Conservation (phyloP, 352 stramenopile genomes). For the Pythium scleroteichum region DNA sequence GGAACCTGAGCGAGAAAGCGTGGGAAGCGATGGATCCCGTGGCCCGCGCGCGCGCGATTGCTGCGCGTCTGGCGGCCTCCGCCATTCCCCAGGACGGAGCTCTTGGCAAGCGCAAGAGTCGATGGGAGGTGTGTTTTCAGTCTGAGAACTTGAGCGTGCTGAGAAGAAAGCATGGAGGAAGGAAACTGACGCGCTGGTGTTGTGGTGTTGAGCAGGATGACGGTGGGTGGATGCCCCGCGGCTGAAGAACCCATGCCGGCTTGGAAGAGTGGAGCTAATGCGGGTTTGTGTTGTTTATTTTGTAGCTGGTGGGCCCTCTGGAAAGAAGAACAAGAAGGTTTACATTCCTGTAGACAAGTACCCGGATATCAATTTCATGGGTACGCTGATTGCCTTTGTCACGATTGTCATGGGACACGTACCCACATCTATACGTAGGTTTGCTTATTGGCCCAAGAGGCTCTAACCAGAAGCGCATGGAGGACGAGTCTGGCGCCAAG, state of each 20-base stretch:
- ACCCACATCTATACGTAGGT: constrained; percentile 23
- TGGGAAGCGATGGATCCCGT: constrained; percentile 60
- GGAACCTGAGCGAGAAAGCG: constrained; percentile 27
- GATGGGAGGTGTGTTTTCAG: constrained; percentile 68
- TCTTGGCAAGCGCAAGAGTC: constrained; percentile 83
- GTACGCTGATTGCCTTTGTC: constrained; percentile 22
- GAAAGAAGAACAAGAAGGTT: constrained; percentile 90
- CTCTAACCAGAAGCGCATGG: constrained; percentile 92
- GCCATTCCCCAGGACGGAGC: constrained; percentile 64
- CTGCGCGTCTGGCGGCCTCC: constrained; percentile 67
- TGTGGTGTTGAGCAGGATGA: constrained; percentile 36
- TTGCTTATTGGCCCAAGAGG: constrained; percentile 89
- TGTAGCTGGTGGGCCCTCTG: constrained; percentile 14
- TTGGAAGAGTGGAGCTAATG: too few relatives aligned
- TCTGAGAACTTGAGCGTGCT: background rate
- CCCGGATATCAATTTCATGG: constrained; percentile 94
- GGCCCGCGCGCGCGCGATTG: constrained; percentile 79
- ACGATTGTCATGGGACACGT: background rate
- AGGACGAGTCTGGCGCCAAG: constrained; percentile 88
- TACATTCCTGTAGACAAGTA: constrained; percentile 92
- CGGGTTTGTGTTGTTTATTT: background rate
- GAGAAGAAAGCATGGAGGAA: background rate
- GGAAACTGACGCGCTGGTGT: background rate
- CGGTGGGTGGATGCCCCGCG: constrained; percentile 24
- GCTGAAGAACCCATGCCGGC: background rate